These are phyloP conservation scores for Sugiyamaella sp. DNA, from an alignment of 1,139 yeast species.

Conservation along the genomic window DNA sequence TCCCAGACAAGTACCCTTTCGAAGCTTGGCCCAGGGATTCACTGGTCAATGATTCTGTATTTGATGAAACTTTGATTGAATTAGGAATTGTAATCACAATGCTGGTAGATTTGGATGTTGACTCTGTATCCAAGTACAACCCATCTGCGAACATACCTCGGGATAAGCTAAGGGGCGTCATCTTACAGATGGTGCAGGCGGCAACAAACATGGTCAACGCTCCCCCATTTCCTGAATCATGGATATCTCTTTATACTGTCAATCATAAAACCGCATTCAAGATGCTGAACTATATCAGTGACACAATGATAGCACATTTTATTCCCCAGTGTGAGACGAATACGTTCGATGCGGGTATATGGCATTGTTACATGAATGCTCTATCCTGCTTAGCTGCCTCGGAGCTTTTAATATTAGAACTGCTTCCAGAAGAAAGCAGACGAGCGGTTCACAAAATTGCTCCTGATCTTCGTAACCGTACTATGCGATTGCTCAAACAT, in stretches of 20 bases:
- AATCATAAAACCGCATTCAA: conserved; percentile 60
- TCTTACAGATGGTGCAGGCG: not conserved
- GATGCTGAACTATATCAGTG: conserved; percentile 58
- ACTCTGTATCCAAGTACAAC: not conserved
- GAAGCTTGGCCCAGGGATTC: conserved; percentile 59
- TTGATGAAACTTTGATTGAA: conserved; percentile 77
- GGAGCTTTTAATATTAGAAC: conserved; percentile 27
- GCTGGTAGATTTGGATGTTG: conserved; percentile 31
- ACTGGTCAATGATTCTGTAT: conserved; percentile 65
- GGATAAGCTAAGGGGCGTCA: not conserved
- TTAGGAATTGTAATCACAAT: conserved; percentile 50
- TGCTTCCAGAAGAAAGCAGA: conserved; percentile 9
- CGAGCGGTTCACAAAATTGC: conserved; percentile 49
- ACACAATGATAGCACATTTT: conserved; percentile 40
- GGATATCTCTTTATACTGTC: conserved; percentile 42
- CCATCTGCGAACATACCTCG: not conserved
- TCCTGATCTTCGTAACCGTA: conserved; percentile 63
- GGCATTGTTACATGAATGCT: conserved; percentile 58
- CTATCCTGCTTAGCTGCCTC: conserved; percentile 57
- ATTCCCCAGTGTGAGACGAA: conserved; percentile 57
- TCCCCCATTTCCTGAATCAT: conserved; percentile 23
- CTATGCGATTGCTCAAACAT: conserved; percentile 57
- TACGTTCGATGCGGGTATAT: conserved; percentile 61
- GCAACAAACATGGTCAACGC: conserved; percentile 41
- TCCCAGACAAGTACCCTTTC: conserved; percentile 72